Evolutionary conservation across 345 rosid species (phyloP), one percentile per base, ranked within the genome.

Genomic region (Moricandia arvensis): DNA sequence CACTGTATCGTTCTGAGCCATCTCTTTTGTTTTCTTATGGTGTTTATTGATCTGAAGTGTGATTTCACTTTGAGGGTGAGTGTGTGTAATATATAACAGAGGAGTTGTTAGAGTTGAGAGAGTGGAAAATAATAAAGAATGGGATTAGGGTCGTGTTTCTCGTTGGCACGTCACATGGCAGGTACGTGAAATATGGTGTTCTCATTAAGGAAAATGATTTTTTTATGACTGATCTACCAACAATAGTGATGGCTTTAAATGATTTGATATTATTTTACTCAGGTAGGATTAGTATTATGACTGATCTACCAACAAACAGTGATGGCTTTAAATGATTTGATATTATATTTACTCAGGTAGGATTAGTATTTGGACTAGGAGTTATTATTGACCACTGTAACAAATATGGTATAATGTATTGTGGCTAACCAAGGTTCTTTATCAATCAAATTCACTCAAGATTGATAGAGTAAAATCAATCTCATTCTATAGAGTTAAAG

Each of bases 1-100:
- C 8, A 61, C 66, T 61, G 66, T 33, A 8, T 61, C 66, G 66
- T 61, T 61, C n/a, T 61, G 66, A 33, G 66, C 66, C 66, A 61
- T 61, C 45, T 33, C 4, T 8, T 60, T 2, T 33, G 8, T 8
- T 17, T 16, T 30, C 2, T 61, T 61, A 54, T 21, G 29, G 26
- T 8, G 16, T 31, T 54, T 31, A 15, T 59, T 59, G 38, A 31
- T 60, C 64, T 31, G 24, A 4, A 60, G 65, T 60, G 45, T 33
- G 9, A 31, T 29, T 59, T 59, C 38, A 13, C 17, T 29, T 60
- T 1, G 17, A 2, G 41, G 26, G 45, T 34, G 6, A 29, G 41
- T 30, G 41, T 60, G 64, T 7, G 26, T 31, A 3, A 0, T 59
- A n/a, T 61, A 16, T 16, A 61, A 17, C 2, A 5, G n/a, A 33